Percentiles rank a stretch among this genome's conserved stretches.
These are phyloP conservation scores for Juncus inflexus DNA, from an alignment of 176 grass and related monocot species.

Conservation along the genomic window DNA sequence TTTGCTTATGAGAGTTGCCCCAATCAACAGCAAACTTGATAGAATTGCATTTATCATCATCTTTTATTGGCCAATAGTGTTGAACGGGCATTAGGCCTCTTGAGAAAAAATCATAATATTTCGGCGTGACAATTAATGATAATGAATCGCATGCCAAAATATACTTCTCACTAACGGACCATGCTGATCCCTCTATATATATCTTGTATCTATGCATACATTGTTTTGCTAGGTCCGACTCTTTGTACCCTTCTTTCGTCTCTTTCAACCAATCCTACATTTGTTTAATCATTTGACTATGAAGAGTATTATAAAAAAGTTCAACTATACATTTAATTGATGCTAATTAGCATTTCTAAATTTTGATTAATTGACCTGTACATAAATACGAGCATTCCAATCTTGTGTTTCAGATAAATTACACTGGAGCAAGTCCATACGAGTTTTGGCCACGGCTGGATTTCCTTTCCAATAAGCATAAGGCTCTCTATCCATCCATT, in stretches of 20 bases:
- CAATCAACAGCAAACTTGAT: constrained; percentile 87
- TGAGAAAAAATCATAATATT: constrained; percentile 84
- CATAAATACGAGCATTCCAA: constrained; percentile 78
- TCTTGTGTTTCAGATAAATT: constrained; percentile 59
- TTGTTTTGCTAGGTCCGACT: constrained; percentile 63
- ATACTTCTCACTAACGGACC: constrained; percentile 93
- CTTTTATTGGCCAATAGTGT: constrained; percentile 79
- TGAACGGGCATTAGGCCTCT: constrained; percentile 66
- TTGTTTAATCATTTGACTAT: background rate
- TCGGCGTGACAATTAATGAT: constrained; percentile 62
- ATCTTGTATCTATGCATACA: constrained; percentile 89
- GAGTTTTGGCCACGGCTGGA: constrained; percentile 47
- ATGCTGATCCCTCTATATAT: constrained; percentile 84
- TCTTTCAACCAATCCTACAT: constrained; percentile 86
- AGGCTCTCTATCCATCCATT: constrained; percentile 60
- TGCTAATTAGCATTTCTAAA: background rate
- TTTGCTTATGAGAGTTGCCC: constrained; percentile 80
- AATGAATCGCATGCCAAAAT: constrained; percentile 89
- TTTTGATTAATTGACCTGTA: constrained; percentile 42
- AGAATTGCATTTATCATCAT: constrained; percentile 60
- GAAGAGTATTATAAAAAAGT: background rate
- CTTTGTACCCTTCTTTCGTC: constrained; percentile 50
- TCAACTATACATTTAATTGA: background rate
- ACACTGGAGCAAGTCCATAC: constrained; percentile 62
- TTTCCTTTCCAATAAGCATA: constrained; percentile 98